Evolutionary conservation across 2,329 filamentous ascomycete genomes (phyloP).

Genomic region (Helotiales sp.): DNA sequence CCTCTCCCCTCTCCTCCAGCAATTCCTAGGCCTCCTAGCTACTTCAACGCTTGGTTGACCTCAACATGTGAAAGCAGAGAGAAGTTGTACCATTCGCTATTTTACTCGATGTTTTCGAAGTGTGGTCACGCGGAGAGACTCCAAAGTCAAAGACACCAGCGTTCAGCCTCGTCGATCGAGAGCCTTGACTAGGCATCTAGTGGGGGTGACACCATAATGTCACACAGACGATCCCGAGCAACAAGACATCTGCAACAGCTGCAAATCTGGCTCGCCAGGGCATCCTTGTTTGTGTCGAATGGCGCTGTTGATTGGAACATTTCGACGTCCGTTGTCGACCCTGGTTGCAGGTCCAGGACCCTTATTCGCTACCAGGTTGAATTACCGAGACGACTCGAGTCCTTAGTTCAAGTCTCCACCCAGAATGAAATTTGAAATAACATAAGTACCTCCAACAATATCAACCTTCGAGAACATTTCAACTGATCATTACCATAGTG

Average conservation of each 20-base stretch:
- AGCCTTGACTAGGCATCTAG: not conserved
- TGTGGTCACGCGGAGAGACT: not conserved
- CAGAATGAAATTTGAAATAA: too few relatives aligned
- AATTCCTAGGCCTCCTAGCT: not conserved
- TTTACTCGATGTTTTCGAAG: too few relatives aligned
- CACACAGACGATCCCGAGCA: not conserved
- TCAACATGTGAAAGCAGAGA: not conserved
- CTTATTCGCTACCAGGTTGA: too few relatives aligned
- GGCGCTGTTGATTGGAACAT: not conserved
- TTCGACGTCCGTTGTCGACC: not conserved
- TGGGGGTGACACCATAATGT: slow-evolving; percentile 3
- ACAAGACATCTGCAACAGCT: not conserved
- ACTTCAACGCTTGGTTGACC: not conserved
- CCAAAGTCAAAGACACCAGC: not conserved
- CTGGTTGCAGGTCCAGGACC: not conserved
- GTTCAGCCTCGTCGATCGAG: not conserved
- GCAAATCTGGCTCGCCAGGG: not conserved
- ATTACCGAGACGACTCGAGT: too few relatives aligned
- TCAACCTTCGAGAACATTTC: too few relatives aligned
- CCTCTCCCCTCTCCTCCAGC: not conserved
- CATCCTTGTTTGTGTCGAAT: not conserved
- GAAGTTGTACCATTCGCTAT: too few relatives aligned
- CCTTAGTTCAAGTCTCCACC: too few relatives aligned
- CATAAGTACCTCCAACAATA: too few relatives aligned
- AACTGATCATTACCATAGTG: too few relatives aligned